Evolutionary conservation across 176 grass and related monocot species (phyloP).

Genomic region (Pontederia crassipes): DNA sequence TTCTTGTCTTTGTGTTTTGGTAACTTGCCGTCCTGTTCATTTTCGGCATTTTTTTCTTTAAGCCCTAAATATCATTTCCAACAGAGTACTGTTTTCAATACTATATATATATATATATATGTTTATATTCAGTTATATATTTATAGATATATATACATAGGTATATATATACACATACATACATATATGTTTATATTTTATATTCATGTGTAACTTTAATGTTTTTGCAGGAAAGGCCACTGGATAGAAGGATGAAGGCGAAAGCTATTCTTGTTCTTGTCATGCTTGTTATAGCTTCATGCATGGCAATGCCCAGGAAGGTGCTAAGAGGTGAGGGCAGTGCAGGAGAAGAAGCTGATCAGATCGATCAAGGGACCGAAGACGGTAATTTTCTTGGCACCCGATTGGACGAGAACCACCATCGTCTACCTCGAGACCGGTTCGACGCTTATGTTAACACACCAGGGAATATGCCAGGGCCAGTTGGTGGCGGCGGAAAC

Average conservation of each 20-base stretch:
- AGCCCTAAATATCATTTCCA: too few relatives aligned
- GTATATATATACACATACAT: too few relatives aligned
- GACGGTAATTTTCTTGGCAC: not conserved
- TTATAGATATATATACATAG: too few relatives aligned
- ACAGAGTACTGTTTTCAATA: too few relatives aligned
- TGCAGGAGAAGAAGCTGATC: not conserved
- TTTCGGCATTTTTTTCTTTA: too few relatives aligned
- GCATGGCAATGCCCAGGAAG: slow-evolving; percentile 3
- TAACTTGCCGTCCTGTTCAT: too few relatives aligned
- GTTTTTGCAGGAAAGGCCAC: not conserved
- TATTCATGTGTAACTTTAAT: too few relatives aligned
- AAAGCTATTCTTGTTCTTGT: not conserved
- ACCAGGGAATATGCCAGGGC: slow-evolving; percentile 31
- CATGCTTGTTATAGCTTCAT: not conserved
- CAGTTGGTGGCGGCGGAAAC: not conserved
- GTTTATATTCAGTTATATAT: too few relatives aligned
- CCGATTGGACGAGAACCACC: not conserved
- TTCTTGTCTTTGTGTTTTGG: too few relatives aligned
- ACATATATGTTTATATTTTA: too few relatives aligned
- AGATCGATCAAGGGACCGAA: not conserved
- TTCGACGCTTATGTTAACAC: slow-evolving; percentile 31
- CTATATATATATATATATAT: too few relatives aligned
- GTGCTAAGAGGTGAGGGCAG: not conserved
- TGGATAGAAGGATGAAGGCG: not conserved
- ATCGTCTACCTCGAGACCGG: slow-evolving; percentile 17